Base-by-base conservation (phyloP, 2,329 filamentous ascomycete species). In the Alternaria panax region DNA sequence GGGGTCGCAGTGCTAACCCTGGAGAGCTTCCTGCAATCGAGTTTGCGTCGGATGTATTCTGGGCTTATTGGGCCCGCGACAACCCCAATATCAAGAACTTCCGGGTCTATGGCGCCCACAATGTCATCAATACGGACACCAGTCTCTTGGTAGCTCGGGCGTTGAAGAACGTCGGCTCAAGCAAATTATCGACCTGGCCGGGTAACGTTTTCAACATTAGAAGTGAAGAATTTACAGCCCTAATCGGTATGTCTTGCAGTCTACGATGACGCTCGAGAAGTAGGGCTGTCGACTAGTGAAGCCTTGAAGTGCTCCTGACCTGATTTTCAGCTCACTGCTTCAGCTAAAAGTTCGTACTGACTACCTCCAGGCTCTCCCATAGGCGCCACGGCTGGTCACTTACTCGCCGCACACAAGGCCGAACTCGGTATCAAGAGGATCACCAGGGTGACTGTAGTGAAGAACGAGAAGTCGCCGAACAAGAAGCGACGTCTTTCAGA, bases 21-120 rank as follows among this genome's bases (percentile, higher is more conserved):
- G 60, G 54, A 6, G 69, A 73, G 28, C 71, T 72, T 1, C 71
- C 71, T 4, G 54, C 58, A 7, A 24, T 74, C 2, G 54, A 55
- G 1, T 48, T 41, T 14, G 32, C 42, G 11, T 68, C 71, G 1
- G 71, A 74, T 11, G 30, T 73, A 22, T 59, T 69, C 30, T 74
- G 70, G 71, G 61, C 48, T 4, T 65, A 61, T 34, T 73, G 70
- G 66, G n/a, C 47, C 16, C 56, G 57, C 2, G 54, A 61, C 2
- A 69, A 71, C 18, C 30, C 41, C 0, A 46, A 71, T 25, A 5
- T 72, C 34, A 64, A 54, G n/a, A 70, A 66, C 9, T 54, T 71
- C 9, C 59, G 56, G 4, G 48, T 66, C 18, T 71, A 71, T 24
- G 60, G 40, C 22, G 64, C 59, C 7, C 18, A 65, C 7, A 42